phyloP scores from a whole-genome alignment of 1,284 basidiomycete genomes.

The Heliocybe sulcata region DNA sequence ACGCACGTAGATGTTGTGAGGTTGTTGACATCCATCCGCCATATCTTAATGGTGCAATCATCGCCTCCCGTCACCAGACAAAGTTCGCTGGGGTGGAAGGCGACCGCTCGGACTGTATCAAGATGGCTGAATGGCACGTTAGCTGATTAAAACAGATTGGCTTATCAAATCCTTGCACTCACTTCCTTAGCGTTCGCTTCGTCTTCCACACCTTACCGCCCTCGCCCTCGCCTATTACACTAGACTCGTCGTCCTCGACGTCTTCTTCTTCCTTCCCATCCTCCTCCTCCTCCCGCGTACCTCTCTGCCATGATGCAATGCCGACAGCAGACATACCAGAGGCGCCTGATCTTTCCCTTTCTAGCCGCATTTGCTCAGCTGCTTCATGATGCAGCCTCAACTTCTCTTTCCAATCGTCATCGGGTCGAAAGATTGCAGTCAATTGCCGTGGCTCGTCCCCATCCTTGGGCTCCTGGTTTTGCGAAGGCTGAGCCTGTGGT shows the following conservation, averaged over 20 bases:
- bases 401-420: conserved; percentile 82
- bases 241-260: conserved; percentile 45
- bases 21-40: conserved; percentile 75
- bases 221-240: conserved; percentile 58
- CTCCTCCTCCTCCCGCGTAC: conserved; percentile 44
- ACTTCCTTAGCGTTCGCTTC: conserved; percentile 83
- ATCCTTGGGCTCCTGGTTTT: conserved; percentile 36
- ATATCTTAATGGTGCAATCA: conserved; percentile 94
- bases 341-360: conserved; percentile 17
- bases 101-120: conserved; percentile 85
- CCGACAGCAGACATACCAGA: conserved; percentile 11
- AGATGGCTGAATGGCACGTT: conserved; percentile 62
- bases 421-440: conserved; percentile 85
- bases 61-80: conserved; percentile 89
- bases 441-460: conserved; percentile 47
- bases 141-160: conserved; percentile 11
- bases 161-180: conserved; percentile 27
- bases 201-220: conserved; percentile 76
- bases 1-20: conserved; percentile 69
- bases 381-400: conserved; percentile 56
- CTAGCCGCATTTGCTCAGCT: conserved; percentile 27
- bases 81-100: conserved; percentile 81
- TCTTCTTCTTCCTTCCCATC: conserved; percentile 40
- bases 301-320: conserved; percentile 31
- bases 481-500: conserved; percentile 25